phyloP scores from a whole-genome alignment of 495 filamentous ascomycete species.

The Neurospora cerealis region DNA sequence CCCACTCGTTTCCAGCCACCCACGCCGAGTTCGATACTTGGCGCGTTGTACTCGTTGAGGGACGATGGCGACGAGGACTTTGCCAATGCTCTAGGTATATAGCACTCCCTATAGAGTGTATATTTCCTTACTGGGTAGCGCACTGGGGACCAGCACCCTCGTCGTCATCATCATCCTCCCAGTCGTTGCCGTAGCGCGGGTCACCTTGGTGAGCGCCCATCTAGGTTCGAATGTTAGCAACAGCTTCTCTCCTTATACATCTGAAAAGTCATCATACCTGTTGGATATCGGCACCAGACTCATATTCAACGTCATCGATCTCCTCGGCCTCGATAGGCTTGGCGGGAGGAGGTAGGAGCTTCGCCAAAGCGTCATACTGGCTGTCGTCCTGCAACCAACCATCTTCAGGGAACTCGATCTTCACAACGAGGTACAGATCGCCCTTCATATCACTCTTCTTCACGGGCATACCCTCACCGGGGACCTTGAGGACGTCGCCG shows the following conservation, averaged over 20 bases:
- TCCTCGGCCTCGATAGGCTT: slow-evolving; percentile 54
- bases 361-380: slow-evolving; percentile 54
- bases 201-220: slow-evolving; percentile 59
- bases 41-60: background rate
- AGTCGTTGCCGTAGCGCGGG: slow-evolving; percentile 55
- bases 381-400: slow-evolving; percentile 67
- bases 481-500: slow-evolving; percentile 71
- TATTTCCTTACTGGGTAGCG: slow-evolving; percentile 61
- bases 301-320: slow-evolving; percentile 79
- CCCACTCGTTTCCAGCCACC: background rate
- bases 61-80: background rate
- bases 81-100: background rate
- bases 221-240: slow-evolving; percentile 23
- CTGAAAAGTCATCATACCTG: slow-evolving; percentile 43
- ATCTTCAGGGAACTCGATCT: slow-evolving; percentile 81
- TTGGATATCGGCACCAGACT: slow-evolving; percentile 69
- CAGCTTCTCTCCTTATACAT: background rate
- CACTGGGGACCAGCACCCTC: slow-evolving; percentile 58
- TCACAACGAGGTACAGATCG: slow-evolving; percentile 77
- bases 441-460: slow-evolving; percentile 78
- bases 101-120: slow-evolving; percentile 10
- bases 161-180: slow-evolving; percentile 77
- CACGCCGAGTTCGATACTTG: background rate
- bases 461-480: slow-evolving; percentile 86
- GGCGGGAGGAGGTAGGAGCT: slow-evolving; percentile 57